These are phyloP conservation scores for Ustilago hordei DNA, from an alignment of 1,284 basidiomycete genomes.

Conservation along the genomic window DNA sequence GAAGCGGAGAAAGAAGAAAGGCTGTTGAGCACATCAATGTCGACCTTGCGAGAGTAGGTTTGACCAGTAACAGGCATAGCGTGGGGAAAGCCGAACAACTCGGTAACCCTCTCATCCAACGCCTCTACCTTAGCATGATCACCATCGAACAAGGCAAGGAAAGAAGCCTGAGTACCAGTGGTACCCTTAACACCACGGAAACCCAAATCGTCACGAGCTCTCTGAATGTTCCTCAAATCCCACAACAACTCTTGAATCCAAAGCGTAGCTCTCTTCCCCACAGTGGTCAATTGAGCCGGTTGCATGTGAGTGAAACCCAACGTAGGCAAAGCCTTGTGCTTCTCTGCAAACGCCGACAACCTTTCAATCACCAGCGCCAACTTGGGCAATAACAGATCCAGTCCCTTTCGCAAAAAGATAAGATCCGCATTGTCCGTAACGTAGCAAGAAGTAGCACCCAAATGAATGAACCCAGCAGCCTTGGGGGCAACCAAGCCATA, in stretches of 20 bases:
- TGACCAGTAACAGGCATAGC: slow-evolving; percentile 98
- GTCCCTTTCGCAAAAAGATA: slow-evolving; percentile 90
- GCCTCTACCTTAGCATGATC: slow-evolving; percentile 86
- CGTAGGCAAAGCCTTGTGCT: slow-evolving; percentile 71
- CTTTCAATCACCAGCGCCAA: slow-evolving; percentile 90
- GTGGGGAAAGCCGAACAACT: slow-evolving; percentile 89
- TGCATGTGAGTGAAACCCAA: slow-evolving; percentile 99
- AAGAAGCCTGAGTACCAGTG: slow-evolving; percentile 96
- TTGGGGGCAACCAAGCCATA: slow-evolving; percentile 94
- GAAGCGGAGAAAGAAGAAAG: slow-evolving; percentile 92
- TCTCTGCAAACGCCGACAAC: slow-evolving; percentile 80
- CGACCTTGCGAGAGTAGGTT: slow-evolving; percentile 98
- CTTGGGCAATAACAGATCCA: slow-evolving; percentile 86
- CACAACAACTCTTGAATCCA: slow-evolving; percentile 95
- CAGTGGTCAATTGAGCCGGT: slow-evolving; percentile 96
- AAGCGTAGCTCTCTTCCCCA: slow-evolving; percentile 97
- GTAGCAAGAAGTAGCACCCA: slow-evolving; percentile 98
- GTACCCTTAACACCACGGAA: slow-evolving; percentile 99
- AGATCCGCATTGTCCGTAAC: slow-evolving; percentile 92
- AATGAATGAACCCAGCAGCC: slow-evolving; percentile 95
- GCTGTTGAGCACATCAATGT: slow-evolving; percentile 89
- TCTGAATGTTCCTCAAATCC: slow-evolving; percentile 93
- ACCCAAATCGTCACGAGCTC: slow-evolving; percentile 91
- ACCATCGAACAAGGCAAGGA: slow-evolving; percentile 92
- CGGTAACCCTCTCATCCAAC: slow-evolving; percentile 81